These are phyloP conservation scores for Microbotryomycetes sp. DNA, from an alignment of 1,284 basidiomycete species.

Conservation along the genomic window DNA sequence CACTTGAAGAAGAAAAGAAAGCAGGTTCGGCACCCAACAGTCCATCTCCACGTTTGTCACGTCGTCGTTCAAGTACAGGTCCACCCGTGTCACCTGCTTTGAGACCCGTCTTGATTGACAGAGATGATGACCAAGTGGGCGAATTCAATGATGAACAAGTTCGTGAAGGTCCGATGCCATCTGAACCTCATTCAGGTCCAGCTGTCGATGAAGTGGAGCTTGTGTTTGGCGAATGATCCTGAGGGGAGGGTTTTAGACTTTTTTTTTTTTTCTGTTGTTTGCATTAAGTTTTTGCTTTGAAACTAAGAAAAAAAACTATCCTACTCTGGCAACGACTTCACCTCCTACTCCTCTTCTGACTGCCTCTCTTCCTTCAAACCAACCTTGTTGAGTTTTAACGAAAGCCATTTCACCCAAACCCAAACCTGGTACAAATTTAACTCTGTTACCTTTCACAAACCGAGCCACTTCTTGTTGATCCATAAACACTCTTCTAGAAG, in stretches of 20 bases:
- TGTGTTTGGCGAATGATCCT: conserved; percentile 20
- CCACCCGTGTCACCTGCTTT: conserved; percentile 29
- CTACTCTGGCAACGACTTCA: conserved; percentile 43
- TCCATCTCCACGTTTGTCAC: conserved; percentile 18
- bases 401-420: conserved; percentile 81
- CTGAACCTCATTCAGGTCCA: conserved; percentile 22
- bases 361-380: conserved; percentile 45
- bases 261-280: too few species aligned
- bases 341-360: conserved; percentile 42
- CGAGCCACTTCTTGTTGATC: conserved; percentile 60
- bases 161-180: conserved; percentile 10
- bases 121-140: conserved; percentile 23
- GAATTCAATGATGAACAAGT: neutral
- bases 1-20: conserved; percentile 30
- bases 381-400: conserved; percentile 52
- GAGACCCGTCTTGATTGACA: conserved; percentile 31
- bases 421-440: conserved; percentile 62
- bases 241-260: too few species aligned
- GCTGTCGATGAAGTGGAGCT: conserved; percentile 34
- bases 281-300: conserved; percentile 2
- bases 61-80: conserved; percentile 28
- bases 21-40: conserved; percentile 5
- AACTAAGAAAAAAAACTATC: neutral
- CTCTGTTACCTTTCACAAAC: conserved; percentile 54
- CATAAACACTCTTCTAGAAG: conserved; percentile 68